Evolutionary conservation across 805 yeast genomes (phyloP).

Genomic region (Scheffersomyces amazonensis): DNA sequence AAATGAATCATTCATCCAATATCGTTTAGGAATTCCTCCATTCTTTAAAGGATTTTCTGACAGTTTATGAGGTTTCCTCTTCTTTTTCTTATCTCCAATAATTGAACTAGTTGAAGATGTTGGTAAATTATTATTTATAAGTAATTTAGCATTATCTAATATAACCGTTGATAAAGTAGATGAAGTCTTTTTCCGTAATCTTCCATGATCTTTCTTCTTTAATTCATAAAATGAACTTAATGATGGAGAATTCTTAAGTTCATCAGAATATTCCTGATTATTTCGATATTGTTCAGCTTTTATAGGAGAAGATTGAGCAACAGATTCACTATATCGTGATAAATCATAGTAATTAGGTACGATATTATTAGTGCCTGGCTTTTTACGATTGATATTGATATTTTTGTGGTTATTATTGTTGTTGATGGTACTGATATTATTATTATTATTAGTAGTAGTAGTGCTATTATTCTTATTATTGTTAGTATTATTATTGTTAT

Average conservation of each 20-base stretch:
- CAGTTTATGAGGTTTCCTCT: constrained; percentile 24
- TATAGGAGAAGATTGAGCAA: constrained; percentile 24
- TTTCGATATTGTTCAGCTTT: constrained; percentile 15
- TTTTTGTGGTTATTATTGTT: too few species aligned
- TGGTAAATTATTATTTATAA: constrained; percentile 26
- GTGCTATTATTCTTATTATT: neutral
- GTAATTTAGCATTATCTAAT: constrained; percentile 36
- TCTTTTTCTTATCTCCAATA: constrained; percentile 18
- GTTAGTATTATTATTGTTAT: too few species aligned
- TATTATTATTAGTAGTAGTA: too few species aligned
- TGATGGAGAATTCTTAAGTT: constrained; percentile 14
- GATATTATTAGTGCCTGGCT: neutral
- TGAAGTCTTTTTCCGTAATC: constrained; percentile 21
- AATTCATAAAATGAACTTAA: constrained; percentile 24
- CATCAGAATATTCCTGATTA: constrained; percentile 1
- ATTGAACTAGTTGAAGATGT: constrained; percentile 33
- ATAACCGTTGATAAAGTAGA: constrained; percentile 31
- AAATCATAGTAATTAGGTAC: constrained; percentile 11
- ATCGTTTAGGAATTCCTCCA: constrained; percentile 66
- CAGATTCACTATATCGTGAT: constrained; percentile 21
- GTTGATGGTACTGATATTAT: neutral
- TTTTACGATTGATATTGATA: too few species aligned
- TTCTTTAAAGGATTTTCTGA: constrained; percentile 42
- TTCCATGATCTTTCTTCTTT: constrained; percentile 15
- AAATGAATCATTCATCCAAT: constrained; percentile 95